Base-by-base conservation (phyloP, 805 yeast genomes). In the Lipomyces yamanashiensis region DNA sequence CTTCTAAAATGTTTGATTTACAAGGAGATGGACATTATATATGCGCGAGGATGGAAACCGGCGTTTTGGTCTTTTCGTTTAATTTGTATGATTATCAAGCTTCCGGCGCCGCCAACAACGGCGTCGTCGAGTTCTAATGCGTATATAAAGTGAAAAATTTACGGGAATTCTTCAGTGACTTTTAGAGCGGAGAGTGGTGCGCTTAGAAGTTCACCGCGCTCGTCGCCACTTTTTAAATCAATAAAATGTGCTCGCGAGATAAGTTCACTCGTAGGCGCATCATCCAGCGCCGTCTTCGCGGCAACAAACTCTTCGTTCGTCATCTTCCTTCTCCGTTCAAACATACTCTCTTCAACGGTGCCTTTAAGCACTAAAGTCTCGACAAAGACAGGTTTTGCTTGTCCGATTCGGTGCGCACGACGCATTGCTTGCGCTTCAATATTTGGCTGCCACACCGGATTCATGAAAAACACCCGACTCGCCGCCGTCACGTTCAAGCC, bases 401-500 rank as follows among this genome's bases (percentile, higher is more conserved):
- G 92, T 0, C 92, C 92, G 72, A 87, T 87, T 74, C 92, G 81
- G 74, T 87, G 92, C 0, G 91, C 88, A 76, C 92, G 82, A 67
- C 88, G 87, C 54, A 87, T 86, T 0, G 91, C 91, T 70, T 87
- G 92, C 0, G 91, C 91, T 71, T 87, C 92, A 19, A 84, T 78
- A 0, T 88, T 81, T 61, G 85, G 79, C 66, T 81, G 84, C 92
- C 91, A 87, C 1, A 87, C 87, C 0, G 91, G 91, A 67, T 82
- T 86, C n/a, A 87, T 77, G 71, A 87, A 87, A 70, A 85, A 87
- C 1, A 87, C 89, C 58, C 85, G 78, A 0, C 90, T 85, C 2
- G 92, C 92, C 0, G 86, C 80, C 19, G 85, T 82, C 7, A 87
- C 85, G 0, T 89, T 87, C 49, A 87, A 73, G 0, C 92, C 92